Conservation (phyloP, 1,284 basidiomycete species). For the Rhodotorula sp. region DNA sequence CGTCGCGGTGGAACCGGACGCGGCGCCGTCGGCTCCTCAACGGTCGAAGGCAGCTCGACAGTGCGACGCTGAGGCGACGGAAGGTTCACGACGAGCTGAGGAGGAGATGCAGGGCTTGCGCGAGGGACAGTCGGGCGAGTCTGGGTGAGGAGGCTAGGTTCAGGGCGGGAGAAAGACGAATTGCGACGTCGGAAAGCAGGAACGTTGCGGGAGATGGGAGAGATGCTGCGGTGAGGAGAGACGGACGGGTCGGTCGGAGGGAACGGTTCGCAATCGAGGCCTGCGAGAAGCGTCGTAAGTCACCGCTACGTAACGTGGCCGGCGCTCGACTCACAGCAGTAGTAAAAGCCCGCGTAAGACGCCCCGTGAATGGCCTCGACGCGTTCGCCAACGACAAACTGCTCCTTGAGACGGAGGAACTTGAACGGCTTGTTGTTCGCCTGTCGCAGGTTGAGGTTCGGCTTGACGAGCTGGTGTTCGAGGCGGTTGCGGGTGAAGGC, state of each 20-base stretch:
- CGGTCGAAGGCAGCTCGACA: not conserved
- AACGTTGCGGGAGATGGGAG: conserved; percentile 2
- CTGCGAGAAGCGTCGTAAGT: not conserved
- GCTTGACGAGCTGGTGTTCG: conserved; percentile 68
- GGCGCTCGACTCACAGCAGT: conserved; percentile 60
- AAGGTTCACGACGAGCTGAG: not conserved
- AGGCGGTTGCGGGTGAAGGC: conserved; percentile 62
- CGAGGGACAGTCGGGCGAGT: not conserved
- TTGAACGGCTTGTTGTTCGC: conserved; percentile 48
- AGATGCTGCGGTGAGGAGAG: conserved; percentile 16
- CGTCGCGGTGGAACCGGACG: not conserved
- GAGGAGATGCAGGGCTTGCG: not conserved
- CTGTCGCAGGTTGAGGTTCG: conserved; percentile 52
- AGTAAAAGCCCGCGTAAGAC: conserved; percentile 80
- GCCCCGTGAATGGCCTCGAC: conserved; percentile 85
- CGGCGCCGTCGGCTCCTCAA: not conserved
- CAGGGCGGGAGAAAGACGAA: not conserved
- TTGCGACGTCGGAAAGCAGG: not conserved
- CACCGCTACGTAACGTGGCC: not conserved
- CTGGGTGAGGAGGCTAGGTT: conserved; percentile 1
- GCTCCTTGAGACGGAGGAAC: conserved; percentile 97
- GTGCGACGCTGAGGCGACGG: not conserved
- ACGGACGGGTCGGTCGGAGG: not conserved
- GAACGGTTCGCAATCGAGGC: conserved; percentile 21
- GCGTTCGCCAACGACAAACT: conserved; percentile 87